Evolutionary conservation across 2,329 filamentous ascomycete species (phyloP).

Genomic region (Trichoderma oligosporum): DNA sequence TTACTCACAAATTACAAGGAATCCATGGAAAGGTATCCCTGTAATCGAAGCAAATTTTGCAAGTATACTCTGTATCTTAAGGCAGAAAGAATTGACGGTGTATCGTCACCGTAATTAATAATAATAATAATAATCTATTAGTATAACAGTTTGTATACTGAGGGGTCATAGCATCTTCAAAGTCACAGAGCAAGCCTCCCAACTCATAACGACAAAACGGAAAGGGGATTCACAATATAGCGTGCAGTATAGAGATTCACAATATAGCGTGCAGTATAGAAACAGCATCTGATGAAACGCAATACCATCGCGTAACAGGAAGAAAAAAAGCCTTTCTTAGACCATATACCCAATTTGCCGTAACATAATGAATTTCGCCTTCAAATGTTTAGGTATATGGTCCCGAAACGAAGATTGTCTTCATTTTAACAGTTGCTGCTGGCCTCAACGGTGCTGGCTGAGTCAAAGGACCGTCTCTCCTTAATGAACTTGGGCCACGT

Average conservation of each 20-base stretch:
- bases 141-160: no score
- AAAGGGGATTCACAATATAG: neutral
- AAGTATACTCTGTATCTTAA: no score
- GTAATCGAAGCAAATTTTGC: neutral
- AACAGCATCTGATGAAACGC: neutral
- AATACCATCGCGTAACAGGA: neutral
- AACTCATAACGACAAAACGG: neutral
- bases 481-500: constrained; percentile 61
- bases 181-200: neutral
- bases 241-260: no score
- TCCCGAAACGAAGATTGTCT: neutral
- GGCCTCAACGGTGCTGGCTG: constrained; percentile 20
- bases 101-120: no score
- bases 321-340: constrained; percentile 1
- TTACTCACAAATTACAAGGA: neutral
- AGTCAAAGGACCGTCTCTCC: constrained; percentile 31
- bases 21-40: neutral
- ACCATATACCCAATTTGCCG: neutral
- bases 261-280: neutral
- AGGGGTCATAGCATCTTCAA: neutral
- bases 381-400: neutral
- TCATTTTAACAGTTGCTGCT: constrained; percentile 4
- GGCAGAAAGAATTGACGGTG: neutral
- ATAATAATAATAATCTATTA: no score
- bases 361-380: constrained; percentile 7